Percentiles rank a stretch among this genome's conserved stretches.
Evolutionary conservation across 78 protist genomes (phyloP).

Genomic region (Tieghemostelium lacteum): DNA sequence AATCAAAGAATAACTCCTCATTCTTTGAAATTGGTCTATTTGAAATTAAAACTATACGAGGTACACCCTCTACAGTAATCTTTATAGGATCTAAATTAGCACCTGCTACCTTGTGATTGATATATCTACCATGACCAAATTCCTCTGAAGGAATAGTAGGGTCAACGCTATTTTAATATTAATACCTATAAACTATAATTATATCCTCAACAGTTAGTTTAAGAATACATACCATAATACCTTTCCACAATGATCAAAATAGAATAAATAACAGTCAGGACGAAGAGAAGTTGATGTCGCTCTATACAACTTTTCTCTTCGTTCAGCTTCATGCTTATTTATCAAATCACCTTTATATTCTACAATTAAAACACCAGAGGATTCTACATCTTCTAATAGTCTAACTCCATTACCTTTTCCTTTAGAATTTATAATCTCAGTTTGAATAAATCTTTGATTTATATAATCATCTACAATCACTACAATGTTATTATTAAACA

Average conservation of each 20-base stretch:
- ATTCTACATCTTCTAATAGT: constrained; percentile 5
- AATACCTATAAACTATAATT: background rate
- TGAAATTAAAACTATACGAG: constrained; percentile 35
- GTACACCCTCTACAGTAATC: constrained; percentile 17
- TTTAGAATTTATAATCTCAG: constrained; percentile 36
- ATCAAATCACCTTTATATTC: constrained; percentile 52
- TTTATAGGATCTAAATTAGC: constrained; percentile 37
- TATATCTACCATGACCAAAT: constrained; percentile 46
- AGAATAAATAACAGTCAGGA: constrained; percentile 42
- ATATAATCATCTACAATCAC: constrained; percentile 6
- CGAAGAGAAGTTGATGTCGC: background rate
- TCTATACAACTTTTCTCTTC: constrained; percentile 15
- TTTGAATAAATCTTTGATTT: constrained; percentile 7
- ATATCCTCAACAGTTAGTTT: background rate
- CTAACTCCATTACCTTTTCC: constrained; percentile 56
- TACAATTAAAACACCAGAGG: constrained; percentile 16
- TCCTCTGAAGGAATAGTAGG: constrained; percentile 37
- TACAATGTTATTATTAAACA: background rate
- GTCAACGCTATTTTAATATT: constrained; percentile 23
- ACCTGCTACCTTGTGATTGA: constrained; percentile 27
- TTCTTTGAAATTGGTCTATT: background rate
- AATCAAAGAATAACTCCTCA: constrained; percentile 49
- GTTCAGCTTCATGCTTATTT: constrained; percentile 10
- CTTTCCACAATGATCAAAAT: constrained; percentile 48
- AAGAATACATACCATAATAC: constrained; percentile 23